Evolutionary conservation across 139 green algal genomes (phyloP), one percentile per base, ranked within the genome.

Genomic region (Picochlorum sp.): DNA sequence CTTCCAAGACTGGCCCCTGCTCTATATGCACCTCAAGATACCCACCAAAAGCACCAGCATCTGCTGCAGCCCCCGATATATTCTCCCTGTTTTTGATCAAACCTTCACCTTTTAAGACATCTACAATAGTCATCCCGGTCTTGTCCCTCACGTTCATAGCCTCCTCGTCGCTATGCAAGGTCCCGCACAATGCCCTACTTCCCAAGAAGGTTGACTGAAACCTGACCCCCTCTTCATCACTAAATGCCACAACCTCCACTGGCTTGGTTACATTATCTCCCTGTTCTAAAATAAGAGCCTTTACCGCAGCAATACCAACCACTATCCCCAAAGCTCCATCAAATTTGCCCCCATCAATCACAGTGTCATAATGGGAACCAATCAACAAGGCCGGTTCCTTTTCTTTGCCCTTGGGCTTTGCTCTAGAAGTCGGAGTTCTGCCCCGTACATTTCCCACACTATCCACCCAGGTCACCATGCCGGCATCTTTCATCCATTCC

Each of bases 21-120:
- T 97, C 90, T 35, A 96, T 86, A 80, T 97, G 90, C 6, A 95
- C 75, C 72, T 97, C 88, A 22, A 97, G 67, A 57, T 96, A 97
- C 30, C 76, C 57, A 22, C 12, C n/a, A 8, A 22, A 28, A 33
- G 14, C 32, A 9, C 68, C 54, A 6, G 36, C 26, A 0, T 7
- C 30, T n/a, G 69, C 16, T 10, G 63, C 54, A 9, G 59, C 39
- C 3, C 33, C 44, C n/a, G 20, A 20, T 22, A 86, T 30, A 31
- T 37, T 54, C 24, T 53, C 51, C 13, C 35, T 37, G 36, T 70
- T 59, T 50, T 44, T 37, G 33, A 68, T 55, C 13, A 81, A 58
- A 33, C 73, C 73, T 13, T 64, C 52, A 33, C 51, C 63, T 52
- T 63, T 24, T 29, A 89, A 31, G 41, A 75, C 69, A 16, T 87